phyloP scores from a whole-genome alignment of 2,329 filamentous ascomycete species.

The Colletotrichum liaoningense region DNA sequence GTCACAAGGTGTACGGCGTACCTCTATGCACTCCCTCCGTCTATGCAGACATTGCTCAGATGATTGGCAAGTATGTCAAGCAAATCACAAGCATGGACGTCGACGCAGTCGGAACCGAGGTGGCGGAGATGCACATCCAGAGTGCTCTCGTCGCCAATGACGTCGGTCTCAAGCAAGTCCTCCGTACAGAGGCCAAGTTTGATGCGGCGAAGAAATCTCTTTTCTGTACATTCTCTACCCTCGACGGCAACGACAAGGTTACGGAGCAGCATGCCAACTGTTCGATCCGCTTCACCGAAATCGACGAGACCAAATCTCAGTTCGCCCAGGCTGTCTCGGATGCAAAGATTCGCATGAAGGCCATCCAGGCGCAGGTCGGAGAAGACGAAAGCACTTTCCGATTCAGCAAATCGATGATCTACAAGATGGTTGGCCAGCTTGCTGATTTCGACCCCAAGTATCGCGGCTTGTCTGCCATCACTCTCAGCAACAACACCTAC shows the following conservation, averaged over 20 bases:
- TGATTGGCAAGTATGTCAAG: conserved; percentile 71
- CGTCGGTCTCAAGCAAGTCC: conserved; percentile 62
- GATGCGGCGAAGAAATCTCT: conserved; percentile 54
- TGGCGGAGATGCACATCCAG: conserved; percentile 74
- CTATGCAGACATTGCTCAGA: conserved; percentile 72
- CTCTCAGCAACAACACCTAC: conserved; percentile 58
- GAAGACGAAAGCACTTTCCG: conserved; percentile 75
- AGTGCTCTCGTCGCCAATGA: conserved; percentile 74
- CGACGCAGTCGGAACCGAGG: conserved; percentile 69
- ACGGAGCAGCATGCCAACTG: conserved; percentile 71
- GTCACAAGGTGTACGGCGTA: conserved; percentile 76
- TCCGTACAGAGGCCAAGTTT: conserved; percentile 69
- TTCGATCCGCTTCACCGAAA: conserved; percentile 68
- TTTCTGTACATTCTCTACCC: conserved; percentile 3
- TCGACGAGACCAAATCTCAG: conserved; percentile 69
- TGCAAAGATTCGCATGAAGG: conserved; percentile 70
- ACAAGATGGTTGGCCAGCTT: conserved; percentile 73
- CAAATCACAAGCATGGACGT: conserved; percentile 69
- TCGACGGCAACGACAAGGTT: conserved; percentile 64
- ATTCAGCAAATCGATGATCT: conserved; percentile 79
- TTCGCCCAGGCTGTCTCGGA: conserved; percentile 77
- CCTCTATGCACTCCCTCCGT: conserved; percentile 71
- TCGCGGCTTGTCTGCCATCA: conserved; percentile 68
- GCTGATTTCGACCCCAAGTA: conserved; percentile 67
- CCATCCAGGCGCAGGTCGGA: conserved; percentile 66